Base-by-base conservation (phyloP, 352 stramenopile species). In the Pythium phragmitis region DNA sequence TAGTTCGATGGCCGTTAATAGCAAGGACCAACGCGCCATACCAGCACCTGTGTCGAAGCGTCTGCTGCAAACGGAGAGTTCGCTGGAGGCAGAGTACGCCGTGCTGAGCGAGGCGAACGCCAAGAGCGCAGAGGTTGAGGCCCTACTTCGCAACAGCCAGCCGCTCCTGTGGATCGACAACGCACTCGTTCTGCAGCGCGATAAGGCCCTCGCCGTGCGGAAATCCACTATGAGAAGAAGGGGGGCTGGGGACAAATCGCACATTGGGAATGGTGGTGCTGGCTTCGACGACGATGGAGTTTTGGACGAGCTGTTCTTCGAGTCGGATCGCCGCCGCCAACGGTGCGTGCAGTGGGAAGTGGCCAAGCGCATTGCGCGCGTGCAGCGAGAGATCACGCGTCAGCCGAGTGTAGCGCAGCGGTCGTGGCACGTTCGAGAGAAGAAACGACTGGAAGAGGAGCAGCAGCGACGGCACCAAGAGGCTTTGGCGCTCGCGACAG, bases 281-380 rank as follows among this genome's bases (percentile, higher is more conserved):
- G 43, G 30, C 19, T 43, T 13, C 16, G 7, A 36, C 23, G 48
- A 53, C 49, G 60, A 60, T 2, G 34, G 47, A 14, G 19, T 21
- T 0, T 28, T 69, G 61, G 58, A 72, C 53, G 58, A 57, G 19
- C 36, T 70, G 13, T 55, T 67, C 57, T 21, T 69, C 23, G 73
- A 77, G 21, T 68, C 72, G 37, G 75, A 70, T 63, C 71, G 69
- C 57, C 63, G 73, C 4, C 73, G 75, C 57, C 77, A 72, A 36
- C 61, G 74, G 1, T 72, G 76, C 17, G 43, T 92, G 53, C 79
- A 89, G 53, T 92, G 80, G 83, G 83, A 92, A 68, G 79, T 92
- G 28, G 67, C 83, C 45, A 77, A 78, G 59, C 75, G 83, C 7
- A 90, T 90, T 46, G 83, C 83, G 2, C 79, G 83, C 5, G 77